Evolutionary conservation across 179 eudicot species (phyloP).

Genomic region (Gypsophila paniculata): DNA sequence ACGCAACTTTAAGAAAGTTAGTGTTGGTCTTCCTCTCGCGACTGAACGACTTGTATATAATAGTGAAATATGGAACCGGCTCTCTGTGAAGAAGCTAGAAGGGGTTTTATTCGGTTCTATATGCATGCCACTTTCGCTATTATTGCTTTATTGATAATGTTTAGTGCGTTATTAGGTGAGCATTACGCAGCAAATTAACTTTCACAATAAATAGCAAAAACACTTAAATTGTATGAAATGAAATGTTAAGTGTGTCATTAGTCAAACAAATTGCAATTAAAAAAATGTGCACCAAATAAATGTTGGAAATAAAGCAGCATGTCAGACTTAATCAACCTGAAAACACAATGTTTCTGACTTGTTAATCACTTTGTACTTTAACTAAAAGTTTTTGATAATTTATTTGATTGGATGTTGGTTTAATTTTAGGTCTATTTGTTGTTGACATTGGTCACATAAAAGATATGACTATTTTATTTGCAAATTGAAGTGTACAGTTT

Average conservation of each 20-base stretch:
- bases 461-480: background rate
- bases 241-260: background rate
- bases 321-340: too few relatives aligned
- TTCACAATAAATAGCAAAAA: background rate
- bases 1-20: too few relatives aligned
- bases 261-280: conserved; percentile 15
- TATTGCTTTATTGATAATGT: background rate
- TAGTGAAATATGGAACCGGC: too few relatives aligned
- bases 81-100: too few relatives aligned
- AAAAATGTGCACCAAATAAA: background rate
- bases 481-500: conserved; percentile 7
- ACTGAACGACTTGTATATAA: too few relatives aligned
- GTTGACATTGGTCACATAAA: conserved; percentile 15
- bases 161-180: background rate
- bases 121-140: too few relatives aligned
- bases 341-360: background rate
- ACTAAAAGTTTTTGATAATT: background rate
- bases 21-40: too few relatives aligned
- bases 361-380: conserved; percentile 3
- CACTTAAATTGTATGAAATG: background rate
- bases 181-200: background rate
- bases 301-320: background rate
- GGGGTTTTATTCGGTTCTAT: too few relatives aligned
- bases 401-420: conserved; percentile 9
- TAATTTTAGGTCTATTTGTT: background rate